Percentiles rank a stretch among this genome's conserved stretches.
Evolutionary conservation across 148 eudicot genomes (phyloP).

Genomic region (Salicornia ramosissima): DNA sequence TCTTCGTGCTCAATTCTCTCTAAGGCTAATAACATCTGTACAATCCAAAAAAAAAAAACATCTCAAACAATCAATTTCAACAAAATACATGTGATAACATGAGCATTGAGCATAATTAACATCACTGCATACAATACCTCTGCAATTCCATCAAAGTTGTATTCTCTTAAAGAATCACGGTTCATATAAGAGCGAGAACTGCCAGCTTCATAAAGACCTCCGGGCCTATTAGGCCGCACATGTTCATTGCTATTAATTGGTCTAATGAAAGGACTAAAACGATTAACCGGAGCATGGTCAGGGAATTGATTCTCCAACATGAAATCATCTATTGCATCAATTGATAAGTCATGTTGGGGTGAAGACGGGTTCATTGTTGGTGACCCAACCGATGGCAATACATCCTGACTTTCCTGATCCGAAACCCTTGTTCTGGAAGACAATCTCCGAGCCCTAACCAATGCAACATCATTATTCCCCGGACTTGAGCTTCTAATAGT

Average conservation of each 20-base stretch:
- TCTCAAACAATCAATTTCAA: neutral
- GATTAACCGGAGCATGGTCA: constrained; percentile 29
- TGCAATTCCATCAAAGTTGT: constrained; percentile 66
- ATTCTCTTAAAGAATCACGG: constrained; percentile 41
- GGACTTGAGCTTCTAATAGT: constrained; percentile 33
- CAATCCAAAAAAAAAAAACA: constrained; percentile 4
- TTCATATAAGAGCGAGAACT: constrained; percentile 39
- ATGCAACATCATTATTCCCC: neutral
- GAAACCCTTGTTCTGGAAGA: constrained; percentile 35
- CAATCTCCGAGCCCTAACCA: constrained; percentile 34
- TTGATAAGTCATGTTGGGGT: constrained; percentile 31
- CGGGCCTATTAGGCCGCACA: constrained; percentile 26
- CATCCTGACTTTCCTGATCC: constrained; percentile 33
- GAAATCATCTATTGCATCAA: constrained; percentile 24
- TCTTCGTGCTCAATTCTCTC: constrained; percentile 83
- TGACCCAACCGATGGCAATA: constrained; percentile 28
- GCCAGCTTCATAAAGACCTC: constrained; percentile 37
- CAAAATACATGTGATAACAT: neutral
- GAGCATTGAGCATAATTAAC: no score
- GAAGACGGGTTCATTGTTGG: constrained; percentile 23
- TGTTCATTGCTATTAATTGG: constrained; percentile 32
- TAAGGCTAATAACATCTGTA: constrained; percentile 69
- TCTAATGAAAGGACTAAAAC: constrained; percentile 30
- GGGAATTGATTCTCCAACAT: constrained; percentile 27
- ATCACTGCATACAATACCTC: constrained; percentile 63